Evolutionary conservation across 2,329 filamentous ascomycete genomes (phyloP).

Genomic region (Colletotrichum musicola): DNA sequence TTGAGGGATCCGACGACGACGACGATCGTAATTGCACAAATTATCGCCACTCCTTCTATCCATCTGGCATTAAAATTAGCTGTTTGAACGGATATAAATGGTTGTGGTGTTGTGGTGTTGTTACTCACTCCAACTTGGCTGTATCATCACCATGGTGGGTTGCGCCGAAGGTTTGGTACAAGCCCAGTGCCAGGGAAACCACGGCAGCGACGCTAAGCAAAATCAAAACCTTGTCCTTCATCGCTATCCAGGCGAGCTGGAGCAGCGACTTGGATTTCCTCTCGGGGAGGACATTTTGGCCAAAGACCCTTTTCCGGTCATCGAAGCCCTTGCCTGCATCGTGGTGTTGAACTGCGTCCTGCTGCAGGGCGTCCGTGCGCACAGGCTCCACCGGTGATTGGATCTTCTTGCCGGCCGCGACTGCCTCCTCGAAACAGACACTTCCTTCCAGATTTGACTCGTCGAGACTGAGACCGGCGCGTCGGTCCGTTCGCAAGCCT

Average conservation of each 20-base stretch:
- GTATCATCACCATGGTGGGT: slow-evolving; percentile 58
- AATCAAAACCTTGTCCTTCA: slow-evolving; percentile 85
- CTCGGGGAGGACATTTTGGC: slow-evolving; percentile 74
- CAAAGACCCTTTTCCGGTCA: slow-evolving; percentile 70
- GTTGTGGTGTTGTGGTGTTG: neutral
- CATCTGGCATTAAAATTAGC: slow-evolving; percentile 54
- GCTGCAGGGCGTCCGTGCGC: slow-evolving; percentile 40
- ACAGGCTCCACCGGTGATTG: slow-evolving; percentile 43
- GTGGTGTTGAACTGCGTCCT: slow-evolving; percentile 17
- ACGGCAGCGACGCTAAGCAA: slow-evolving; percentile 77
- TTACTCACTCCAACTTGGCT: slow-evolving; percentile 68
- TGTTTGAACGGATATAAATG: neutral
- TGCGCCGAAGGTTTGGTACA: slow-evolving; percentile 78
- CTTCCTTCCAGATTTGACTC: slow-evolving; percentile 59
- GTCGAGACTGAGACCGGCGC: slow-evolving; percentile 63
- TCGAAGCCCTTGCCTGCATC: slow-evolving; percentile 43
- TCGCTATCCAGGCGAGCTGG: slow-evolving; percentile 81
- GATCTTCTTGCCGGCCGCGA: slow-evolving; percentile 50
- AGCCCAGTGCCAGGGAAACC: slow-evolving; percentile 79
- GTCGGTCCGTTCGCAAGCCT: slow-evolving; percentile 62
- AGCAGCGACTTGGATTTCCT: slow-evolving; percentile 78
- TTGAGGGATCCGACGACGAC: slow-evolving; percentile 82
- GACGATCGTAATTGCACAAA: slow-evolving; percentile 82
- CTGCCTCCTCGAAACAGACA: slow-evolving; percentile 64
- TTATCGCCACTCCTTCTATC: slow-evolving; percentile 86